Evolutionary conservation across 225 moss, liverwort and hornwort species (phyloP).

Genomic region (Marchantia polymorpha): DNA sequence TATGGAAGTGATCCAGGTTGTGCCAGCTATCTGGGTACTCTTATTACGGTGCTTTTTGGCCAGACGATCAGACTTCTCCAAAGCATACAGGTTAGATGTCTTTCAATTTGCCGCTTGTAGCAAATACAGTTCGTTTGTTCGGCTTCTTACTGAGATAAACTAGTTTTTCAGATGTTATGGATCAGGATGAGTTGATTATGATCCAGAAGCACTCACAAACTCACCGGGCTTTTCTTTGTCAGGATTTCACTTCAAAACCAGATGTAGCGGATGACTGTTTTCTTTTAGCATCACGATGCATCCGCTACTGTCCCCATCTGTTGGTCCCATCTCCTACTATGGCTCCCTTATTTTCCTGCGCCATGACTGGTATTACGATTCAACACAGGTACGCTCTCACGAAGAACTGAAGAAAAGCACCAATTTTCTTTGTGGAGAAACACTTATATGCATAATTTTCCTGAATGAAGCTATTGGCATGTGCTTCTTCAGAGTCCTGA

Average conservation of each 20-base stretch:
- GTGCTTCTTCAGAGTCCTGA: no score
- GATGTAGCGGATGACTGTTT: conserved; percentile 98
- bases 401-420: not conserved
- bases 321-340: conserved; percentile 66
- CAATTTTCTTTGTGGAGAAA: not conserved
- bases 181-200: not conserved
- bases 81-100: conserved; percentile 62
- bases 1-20: conserved; percentile 83
- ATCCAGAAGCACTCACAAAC: no score
- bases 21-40: conserved; percentile 68
- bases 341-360: conserved; percentile 71
- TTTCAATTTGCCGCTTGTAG: not conserved
- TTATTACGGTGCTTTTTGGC: conserved; percentile 82
- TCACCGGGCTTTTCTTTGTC: conserved; percentile 10
- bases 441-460: not conserved
- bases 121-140: no score
- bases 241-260: conserved; percentile 93
- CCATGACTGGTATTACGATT: conserved; percentile 86
- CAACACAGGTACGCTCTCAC: conserved; percentile 71
- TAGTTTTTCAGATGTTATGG: not conserved
- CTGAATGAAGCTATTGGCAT: no score
- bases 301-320: conserved; percentile 86
- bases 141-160: not conserved
- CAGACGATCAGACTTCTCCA: conserved; percentile 69
- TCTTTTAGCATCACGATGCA: conserved; percentile 85